Percentiles rank a stretch among this genome's conserved stretches.
Evolutionary conservation across 208 protist species (phyloP).

Genomic region (Porcisia hertigi): DNA sequence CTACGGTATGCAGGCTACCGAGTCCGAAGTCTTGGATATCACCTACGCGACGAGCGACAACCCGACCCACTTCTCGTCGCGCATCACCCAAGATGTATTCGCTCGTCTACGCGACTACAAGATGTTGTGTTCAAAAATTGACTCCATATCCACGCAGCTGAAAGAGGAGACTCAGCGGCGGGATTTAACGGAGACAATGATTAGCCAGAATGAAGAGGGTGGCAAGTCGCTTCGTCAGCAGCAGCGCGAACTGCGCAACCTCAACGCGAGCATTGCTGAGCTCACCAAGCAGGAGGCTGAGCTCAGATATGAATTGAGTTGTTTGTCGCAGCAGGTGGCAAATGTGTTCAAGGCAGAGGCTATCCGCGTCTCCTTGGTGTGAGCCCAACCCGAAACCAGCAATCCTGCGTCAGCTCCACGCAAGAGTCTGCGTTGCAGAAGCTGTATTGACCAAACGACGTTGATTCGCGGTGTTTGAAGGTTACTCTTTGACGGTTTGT

Average conservation of each 20-base stretch:
- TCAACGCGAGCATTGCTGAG: conserved; percentile 22
- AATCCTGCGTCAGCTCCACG: too few species aligned
- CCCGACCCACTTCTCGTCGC: conserved; percentile 34
- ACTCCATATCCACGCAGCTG: conserved; percentile 6
- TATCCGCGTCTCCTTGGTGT: conserved; percentile 52
- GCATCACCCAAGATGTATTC: conserved; percentile 45
- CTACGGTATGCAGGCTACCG: conserved; percentile 32
- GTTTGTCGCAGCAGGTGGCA: conserved; percentile 37
- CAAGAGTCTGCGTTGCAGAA: not conserved
- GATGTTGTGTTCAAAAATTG: conserved; percentile 20
- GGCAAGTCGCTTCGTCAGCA: conserved; percentile 15
- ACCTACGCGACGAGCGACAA: conserved; percentile 52
- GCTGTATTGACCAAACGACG: not conserved
- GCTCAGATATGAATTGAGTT: conserved; percentile 37
- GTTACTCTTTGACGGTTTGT: not conserved
- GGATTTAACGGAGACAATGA: conserved; percentile 13
- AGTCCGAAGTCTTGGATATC: conserved; percentile 16
- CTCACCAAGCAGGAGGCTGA: conserved; percentile 35
- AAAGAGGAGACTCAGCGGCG: conserved; percentile 3
- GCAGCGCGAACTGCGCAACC: conserved; percentile 7
- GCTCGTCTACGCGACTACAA: conserved; percentile 50
- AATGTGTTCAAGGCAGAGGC: conserved; percentile 63
- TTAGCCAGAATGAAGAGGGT: conserved; percentile 9
- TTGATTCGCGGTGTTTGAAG: not conserved
- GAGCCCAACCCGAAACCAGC: not conserved